phyloP scores from a whole-genome alignment of 1,139 yeast species.

The Candida frijolesensis region DNA sequence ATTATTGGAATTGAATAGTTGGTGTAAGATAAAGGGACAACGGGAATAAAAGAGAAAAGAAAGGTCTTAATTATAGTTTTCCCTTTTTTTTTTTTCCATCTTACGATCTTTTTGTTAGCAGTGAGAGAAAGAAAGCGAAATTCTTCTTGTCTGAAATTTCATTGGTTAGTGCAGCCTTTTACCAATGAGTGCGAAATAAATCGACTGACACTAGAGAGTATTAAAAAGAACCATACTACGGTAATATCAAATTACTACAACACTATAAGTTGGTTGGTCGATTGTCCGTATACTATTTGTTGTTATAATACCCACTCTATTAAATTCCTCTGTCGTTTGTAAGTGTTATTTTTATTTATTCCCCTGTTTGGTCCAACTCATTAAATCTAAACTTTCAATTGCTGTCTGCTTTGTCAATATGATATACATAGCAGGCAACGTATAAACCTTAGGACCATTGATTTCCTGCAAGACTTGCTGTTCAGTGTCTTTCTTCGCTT shows the following conservation, averaged over 20 bases:
- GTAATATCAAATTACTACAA: not conserved
- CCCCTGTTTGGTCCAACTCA: slow-evolving; percentile 19
- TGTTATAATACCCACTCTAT: too few relatives aligned
- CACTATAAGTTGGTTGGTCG: not conserved
- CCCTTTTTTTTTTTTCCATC: slow-evolving; percentile 4
- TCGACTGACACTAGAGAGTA: not conserved
- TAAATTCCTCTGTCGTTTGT: not conserved
- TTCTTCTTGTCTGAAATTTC: not conserved
- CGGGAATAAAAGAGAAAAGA: not conserved
- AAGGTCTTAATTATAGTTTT: not conserved
- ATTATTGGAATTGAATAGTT: slow-evolving; percentile 18
- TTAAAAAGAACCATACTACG: too few relatives aligned
- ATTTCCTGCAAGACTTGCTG: slow-evolving; percentile 11
- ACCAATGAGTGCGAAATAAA: not conserved
- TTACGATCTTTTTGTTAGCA: not conserved
- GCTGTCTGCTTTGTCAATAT: slow-evolving; percentile 13
- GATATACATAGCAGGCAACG: slow-evolving; percentile 24
- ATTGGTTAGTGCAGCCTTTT: not conserved
- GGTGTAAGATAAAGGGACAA: not conserved
- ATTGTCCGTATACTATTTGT: too few relatives aligned
- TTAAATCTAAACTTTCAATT: slow-evolving; percentile 11
- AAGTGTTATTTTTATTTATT: not conserved
- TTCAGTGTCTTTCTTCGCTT: slow-evolving; percentile 8
- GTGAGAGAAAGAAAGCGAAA: not conserved
- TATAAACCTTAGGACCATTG: slow-evolving; percentile 21